Evolutionary conservation across 306 rosid species (phyloP).

Genomic region (Pterocarpus macrocarpus): DNA sequence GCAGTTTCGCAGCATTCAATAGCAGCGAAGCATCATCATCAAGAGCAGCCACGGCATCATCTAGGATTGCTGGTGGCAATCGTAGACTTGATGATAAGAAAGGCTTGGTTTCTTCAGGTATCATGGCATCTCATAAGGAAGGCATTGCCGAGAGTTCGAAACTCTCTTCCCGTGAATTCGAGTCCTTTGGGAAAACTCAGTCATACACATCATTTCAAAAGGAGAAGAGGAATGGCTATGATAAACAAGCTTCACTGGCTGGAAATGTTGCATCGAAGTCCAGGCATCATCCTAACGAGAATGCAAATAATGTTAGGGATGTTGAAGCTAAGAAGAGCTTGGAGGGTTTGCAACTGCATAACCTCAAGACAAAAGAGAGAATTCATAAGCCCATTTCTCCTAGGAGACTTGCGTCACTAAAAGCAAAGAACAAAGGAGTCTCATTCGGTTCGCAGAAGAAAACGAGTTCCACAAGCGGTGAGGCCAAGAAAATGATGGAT

Average conservation of each 20-base stretch:
- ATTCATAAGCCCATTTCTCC: conserved; percentile 49
- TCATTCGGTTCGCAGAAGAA: conserved; percentile 51
- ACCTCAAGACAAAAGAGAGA: conserved; percentile 58
- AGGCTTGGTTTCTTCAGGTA: conserved; percentile 48
- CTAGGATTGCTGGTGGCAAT: conserved; percentile 37
- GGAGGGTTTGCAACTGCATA: conserved; percentile 49
- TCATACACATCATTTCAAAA: conserved; percentile 51
- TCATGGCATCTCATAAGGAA: conserved; percentile 53
- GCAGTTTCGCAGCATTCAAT: conserved; percentile 43
- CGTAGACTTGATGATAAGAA: conserved; percentile 46
- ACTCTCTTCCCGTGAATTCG: conserved; percentile 39
- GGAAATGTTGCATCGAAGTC: conserved; percentile 48
- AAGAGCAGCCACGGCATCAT: conserved; percentile 46
- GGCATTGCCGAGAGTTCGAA: conserved; percentile 47
- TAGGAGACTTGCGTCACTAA: conserved; percentile 47
- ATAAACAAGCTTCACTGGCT: conserved; percentile 48
- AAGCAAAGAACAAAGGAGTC: conserved; percentile 45
- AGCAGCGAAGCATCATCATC: conserved; percentile 49
- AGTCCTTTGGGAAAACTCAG: conserved; percentile 50
- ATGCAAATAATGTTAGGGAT: conserved; percentile 35
- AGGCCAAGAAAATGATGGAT: conserved; percentile 53
- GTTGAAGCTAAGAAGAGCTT: conserved; percentile 52
- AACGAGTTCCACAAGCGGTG: conserved; percentile 41
- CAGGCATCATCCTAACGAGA: conserved; percentile 48
- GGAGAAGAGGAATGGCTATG: conserved; percentile 49